These are phyloP conservation scores for Scedosporium boydii DNA, from an alignment of 2,329 filamentous ascomycete species.

Conservation along the genomic window DNA sequence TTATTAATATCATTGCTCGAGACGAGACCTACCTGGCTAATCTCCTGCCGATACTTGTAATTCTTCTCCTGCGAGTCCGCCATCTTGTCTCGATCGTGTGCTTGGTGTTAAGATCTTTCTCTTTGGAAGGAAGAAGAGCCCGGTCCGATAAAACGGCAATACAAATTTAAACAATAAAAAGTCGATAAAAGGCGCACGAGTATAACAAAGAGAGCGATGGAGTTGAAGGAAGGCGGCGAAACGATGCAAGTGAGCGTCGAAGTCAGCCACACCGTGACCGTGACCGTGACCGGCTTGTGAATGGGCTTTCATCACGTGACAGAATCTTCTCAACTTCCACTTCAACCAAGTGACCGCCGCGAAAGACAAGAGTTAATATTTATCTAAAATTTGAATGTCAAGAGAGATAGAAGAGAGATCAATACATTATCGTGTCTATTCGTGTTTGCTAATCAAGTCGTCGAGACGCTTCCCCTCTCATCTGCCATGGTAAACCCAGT, in stretches of 20 bases:
- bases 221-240: too few species aligned
- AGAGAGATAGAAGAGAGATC: too few species aligned
- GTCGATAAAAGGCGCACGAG: too few species aligned
- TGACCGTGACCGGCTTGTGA: neutral
- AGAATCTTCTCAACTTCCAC: neutral
- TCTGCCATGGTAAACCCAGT: conserved; percentile 18
- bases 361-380: too few species aligned
- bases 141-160: too few species aligned
- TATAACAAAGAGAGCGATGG: too few species aligned
- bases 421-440: too few species aligned
- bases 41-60: conserved; percentile 92
- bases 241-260: neutral
- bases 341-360: too few species aligned
- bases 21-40: conserved; percentile 70
- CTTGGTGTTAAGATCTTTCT: too few species aligned
- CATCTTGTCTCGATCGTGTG: conserved; percentile 1
- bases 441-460: neutral
- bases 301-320: neutral
- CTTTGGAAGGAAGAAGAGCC: too few species aligned
- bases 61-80: conserved; percentile 22
- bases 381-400: too few species aligned
- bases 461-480: neutral
- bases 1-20: neutral
- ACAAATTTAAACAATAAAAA: too few species aligned
- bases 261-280: neutral